Base-by-base conservation (phyloP, 2,329 filamentous ascomycete genomes). In the Diplodia intermedia region DNA sequence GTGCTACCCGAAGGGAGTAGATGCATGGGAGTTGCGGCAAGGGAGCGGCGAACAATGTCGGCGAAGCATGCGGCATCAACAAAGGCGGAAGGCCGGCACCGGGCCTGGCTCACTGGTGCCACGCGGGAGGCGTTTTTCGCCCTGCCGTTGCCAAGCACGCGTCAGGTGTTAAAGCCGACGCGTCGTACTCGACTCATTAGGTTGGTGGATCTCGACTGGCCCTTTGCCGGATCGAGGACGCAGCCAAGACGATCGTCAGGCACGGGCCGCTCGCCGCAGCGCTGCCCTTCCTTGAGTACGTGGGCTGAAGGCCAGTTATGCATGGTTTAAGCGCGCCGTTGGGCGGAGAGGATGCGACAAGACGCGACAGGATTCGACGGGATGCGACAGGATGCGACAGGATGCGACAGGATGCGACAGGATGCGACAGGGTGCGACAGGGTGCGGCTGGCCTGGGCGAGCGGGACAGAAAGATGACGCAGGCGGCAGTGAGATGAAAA, bases 241-340 rank as follows among this genome's bases (percentile, higher is more conserved):
- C n/a, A 38, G 47, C 60, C 47, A 63, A 63, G 60, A 26, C 3
- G 60, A 63, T 63, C 60, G 60, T 52, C 60, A 63, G 60, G 60
- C 43, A 63, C 60, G 29, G 29, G 20, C 31, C 29, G 26, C 50
- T 29, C 18, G 31, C 53, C 4, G 15, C 56, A 2, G 5, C 56
- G 38, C 8, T 20, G 20, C 55, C n/a, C 9, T 26, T 36, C 18
- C 12, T n/a, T 18, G 56, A 31, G 14, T 2, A 1, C 56, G 20
- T 4, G 38, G 20, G 38, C 3, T 43, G 20, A 31, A 60, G 23
- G 33, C 4, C 7, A 15, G 43, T n/a, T 61, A 61, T 61, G 57
- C 57, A 61, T 61, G 57, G 23, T n/a, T 61, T 50, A 61, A 50
- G 57, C 40, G 29, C 50, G 47, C 26, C 6, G 23, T 26, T 5